A percentile compares a stretch with the other conserved stretches of the same genome.
These are phyloP conservation scores for Metschnikowia arizonensis DNA, from an alignment of 805 yeast species.

Conservation along the genomic window DNA sequence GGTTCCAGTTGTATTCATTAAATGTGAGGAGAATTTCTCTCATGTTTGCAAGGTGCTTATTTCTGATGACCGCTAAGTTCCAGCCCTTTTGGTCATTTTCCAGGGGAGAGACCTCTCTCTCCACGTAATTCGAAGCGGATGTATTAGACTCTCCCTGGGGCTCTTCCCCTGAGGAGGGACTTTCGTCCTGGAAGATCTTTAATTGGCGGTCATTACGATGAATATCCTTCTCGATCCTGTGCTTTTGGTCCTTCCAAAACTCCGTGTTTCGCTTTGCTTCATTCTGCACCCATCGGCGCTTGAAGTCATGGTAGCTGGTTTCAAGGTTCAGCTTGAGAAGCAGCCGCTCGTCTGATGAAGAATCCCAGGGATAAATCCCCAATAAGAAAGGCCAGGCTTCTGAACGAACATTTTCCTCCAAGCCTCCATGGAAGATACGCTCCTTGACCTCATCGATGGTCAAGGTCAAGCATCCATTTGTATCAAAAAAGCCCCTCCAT, in stretches of 20 bases:
- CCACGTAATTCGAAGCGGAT: slow-evolving; percentile 9
- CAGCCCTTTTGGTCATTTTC: slow-evolving; percentile 42
- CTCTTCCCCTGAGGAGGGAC: slow-evolving; percentile 10
- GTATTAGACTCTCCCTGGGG: slow-evolving; percentile 10
- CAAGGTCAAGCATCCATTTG: slow-evolving; percentile 64
- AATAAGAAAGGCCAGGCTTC: slow-evolving; percentile 86
- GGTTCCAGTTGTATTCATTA: slow-evolving; percentile 73
- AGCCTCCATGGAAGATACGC: slow-evolving; percentile 87
- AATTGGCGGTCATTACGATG: slow-evolving; percentile 84
- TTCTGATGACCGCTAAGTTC: slow-evolving; percentile 61
- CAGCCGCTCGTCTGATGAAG: slow-evolving; percentile 63
- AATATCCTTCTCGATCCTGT: slow-evolving; percentile 89
- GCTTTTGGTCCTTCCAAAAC: slow-evolving; percentile 86
- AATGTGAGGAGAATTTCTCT: slow-evolving; percentile 80
- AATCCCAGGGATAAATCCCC: slow-evolving; percentile 86
- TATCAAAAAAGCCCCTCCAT: slow-evolving; percentile 84
- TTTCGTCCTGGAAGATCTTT: slow-evolving; percentile 53
- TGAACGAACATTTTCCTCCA: slow-evolving; percentile 52
- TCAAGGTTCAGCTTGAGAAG: slow-evolving; percentile 53
- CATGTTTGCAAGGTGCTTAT: slow-evolving; percentile 69
- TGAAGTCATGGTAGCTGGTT: slow-evolving; percentile 59
- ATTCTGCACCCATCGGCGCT: slow-evolving; percentile 64
- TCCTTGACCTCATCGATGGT: slow-evolving; percentile 78
- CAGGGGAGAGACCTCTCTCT: slow-evolving; percentile 7
- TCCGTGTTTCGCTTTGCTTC: slow-evolving; percentile 48